phyloP scores from a whole-genome alignment of 23 red algal species.

The Porphyridium purpureum region DNA sequence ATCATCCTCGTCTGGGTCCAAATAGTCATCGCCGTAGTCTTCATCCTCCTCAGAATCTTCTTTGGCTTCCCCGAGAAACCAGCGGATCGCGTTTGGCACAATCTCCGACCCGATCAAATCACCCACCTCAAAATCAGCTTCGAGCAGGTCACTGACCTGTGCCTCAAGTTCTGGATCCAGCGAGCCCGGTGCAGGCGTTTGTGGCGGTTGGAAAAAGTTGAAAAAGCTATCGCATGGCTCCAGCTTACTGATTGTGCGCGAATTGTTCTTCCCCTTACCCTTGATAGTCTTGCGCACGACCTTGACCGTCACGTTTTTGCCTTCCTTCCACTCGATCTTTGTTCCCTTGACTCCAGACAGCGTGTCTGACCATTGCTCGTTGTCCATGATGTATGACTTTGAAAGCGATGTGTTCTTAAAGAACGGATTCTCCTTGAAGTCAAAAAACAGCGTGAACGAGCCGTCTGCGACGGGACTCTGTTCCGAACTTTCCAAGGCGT shows the following conservation, averaged over 20 bases:
- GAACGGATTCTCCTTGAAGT: constrained; percentile 31
- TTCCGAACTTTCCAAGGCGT: not conserved
- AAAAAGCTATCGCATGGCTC: constrained; percentile 49
- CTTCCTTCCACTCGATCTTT: constrained; percentile 27
- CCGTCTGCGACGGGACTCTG: not conserved
- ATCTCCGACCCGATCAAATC: not conserved
- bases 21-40: not conserved
- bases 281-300: constrained; percentile 17
- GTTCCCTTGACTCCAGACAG: constrained; percentile 2
- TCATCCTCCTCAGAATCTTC: constrained; percentile 1
- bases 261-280: not conserved
- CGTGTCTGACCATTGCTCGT: constrained; percentile 5
- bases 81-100: not conserved
- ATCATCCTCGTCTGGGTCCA: not conserved
- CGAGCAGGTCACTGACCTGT: not conserved
- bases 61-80: not conserved
- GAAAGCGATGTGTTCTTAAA: constrained; percentile 29
- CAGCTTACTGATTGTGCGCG: constrained; percentile 2
- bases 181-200: not conserved
- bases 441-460: constrained; percentile 20
- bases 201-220: constrained; percentile 62
- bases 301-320: constrained; percentile 43
- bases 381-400: constrained; percentile 42
- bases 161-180: not conserved
- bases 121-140: not conserved